A percentile compares a stretch with the other conserved stretches of the same genome.
These are phyloP conservation scores for Mallotus repandus DNA, from an alignment of 441 rosid species.

Conservation along the genomic window DNA sequence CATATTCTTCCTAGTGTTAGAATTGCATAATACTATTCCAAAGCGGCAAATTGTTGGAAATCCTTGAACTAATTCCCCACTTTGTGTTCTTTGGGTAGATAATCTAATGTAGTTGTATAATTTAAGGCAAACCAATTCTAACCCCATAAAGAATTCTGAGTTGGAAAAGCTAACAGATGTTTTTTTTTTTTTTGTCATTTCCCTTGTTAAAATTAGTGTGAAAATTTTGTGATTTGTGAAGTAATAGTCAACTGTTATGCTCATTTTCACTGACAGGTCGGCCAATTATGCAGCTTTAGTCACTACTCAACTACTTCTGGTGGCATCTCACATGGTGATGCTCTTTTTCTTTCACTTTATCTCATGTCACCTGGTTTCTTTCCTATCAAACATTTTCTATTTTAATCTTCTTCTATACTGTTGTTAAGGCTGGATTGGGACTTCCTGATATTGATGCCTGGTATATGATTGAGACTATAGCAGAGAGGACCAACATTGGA, in stretches of 20 bases:
- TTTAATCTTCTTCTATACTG: slow-evolving; percentile 26
- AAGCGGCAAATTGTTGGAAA: not conserved
- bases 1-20: not conserved
- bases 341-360: slow-evolving; percentile 21
- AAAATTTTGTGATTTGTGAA: not conserved
- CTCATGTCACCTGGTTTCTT: slow-evolving; percentile 16
- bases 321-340: slow-evolving; percentile 93
- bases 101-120: not conserved
- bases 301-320: slow-evolving; percentile 74
- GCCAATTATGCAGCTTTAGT: slow-evolving; percentile 87
- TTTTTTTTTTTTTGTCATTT: not conserved
- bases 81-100: not conserved
- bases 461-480: slow-evolving; percentile 92
- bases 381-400: slow-evolving; percentile 11
- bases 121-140: not conserved
- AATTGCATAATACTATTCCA: slow-evolving; percentile 2
- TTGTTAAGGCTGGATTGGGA: slow-evolving; percentile 89
- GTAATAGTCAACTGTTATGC: slow-evolving; percentile 19
- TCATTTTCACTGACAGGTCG: slow-evolving; percentile 50
- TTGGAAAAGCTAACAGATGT: not conserved
- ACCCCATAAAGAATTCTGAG: not conserved
- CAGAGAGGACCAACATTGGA: slow-evolving; percentile 88
- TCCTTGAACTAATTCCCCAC: not conserved
- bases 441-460: slow-evolving; percentile 92
- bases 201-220: not conserved